Evolutionary conservation across 2,329 filamentous ascomycete species (phyloP), one percentile per base, ranked within the genome.

Genomic region (Colletotrichum liaoningense): DNA sequence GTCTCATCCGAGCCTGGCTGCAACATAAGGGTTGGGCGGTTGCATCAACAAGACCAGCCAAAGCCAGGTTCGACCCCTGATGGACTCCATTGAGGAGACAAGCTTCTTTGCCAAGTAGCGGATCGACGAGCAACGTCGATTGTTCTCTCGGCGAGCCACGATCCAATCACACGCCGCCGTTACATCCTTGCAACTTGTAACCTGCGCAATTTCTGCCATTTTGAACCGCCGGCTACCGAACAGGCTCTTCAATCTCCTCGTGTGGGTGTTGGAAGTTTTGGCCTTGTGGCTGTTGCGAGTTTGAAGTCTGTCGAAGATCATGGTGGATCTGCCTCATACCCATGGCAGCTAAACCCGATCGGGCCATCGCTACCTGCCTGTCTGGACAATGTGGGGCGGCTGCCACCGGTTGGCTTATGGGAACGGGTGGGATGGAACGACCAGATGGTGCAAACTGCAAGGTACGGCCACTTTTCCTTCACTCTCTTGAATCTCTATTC

Each of bases 271-370:
- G 42, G 59, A 64, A 22, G 66, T 69, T 42, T 46, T 46, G 55
- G 12, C 30, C 30, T 42, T 49, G 70, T 73, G 67, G 66, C 55
- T 28, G 66, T 56, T 69, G 42, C 62, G 67, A 71, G 71, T 73
- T 73, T 73, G 71, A 73, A 73, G 71, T 71, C 62, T 66, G 71
- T 73, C 71, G 71, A 71, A 66, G 71, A 73, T 73, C 71, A 73
- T 33, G 49, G 67, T 73, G 71, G 71, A 70, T 62, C 71, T 73
- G 71, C 67, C 56, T 73, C 71, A 73, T 19, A 66, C 56, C 71
- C 71, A 49, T 71, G 71, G 42, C 56, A 62, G 46, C 67, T 73
- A 73, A 70, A 12, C 70, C 70, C 28, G 28, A 70, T 66, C 24
- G 16, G 70, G 70, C 16, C 12, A 46, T 49, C 24, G 9, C 46